Percentiles rank a stretch among this genome's conserved stretches.
These are phyloP conservation scores for Eremothecium coryli DNA, from an alignment of 1,139 yeast species.

Conservation along the genomic window DNA sequence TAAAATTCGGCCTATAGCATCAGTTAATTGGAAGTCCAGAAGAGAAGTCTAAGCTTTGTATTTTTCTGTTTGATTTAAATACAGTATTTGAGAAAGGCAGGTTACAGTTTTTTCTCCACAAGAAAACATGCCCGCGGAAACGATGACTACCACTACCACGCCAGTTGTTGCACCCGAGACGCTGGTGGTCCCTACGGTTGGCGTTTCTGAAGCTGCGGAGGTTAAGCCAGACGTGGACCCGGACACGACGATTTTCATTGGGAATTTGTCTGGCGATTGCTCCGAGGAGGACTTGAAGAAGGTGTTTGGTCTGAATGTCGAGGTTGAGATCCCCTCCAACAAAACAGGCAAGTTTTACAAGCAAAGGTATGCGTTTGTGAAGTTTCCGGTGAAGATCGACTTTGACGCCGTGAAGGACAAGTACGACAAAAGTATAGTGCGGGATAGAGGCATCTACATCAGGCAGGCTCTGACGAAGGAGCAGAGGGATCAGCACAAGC, in stretches of 20 bases:
- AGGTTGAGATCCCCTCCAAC: constrained; percentile 25
- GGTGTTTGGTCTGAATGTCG: constrained; percentile 25
- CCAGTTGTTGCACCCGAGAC: neutral
- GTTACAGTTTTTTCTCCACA: too few relatives aligned
- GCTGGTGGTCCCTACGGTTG: neutral
- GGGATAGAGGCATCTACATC: constrained; percentile 28
- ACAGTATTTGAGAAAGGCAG: too few relatives aligned
- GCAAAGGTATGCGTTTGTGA: constrained; percentile 29
- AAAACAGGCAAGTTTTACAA: constrained; percentile 21
- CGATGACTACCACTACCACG: too few relatives aligned
- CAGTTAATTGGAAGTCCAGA: too few relatives aligned
- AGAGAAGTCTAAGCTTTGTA: too few relatives aligned
- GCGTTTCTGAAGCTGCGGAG: neutral
- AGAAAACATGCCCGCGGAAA: too few relatives aligned
- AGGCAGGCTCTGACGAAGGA: constrained; percentile 28
- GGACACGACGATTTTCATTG: constrained; percentile 29
- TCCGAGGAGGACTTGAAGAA: constrained; percentile 24
- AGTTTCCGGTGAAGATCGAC: constrained; percentile 26
- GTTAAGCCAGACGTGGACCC: constrained; percentile 22
- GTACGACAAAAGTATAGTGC: constrained; percentile 25
- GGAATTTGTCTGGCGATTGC: constrained; percentile 27
- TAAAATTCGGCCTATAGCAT: too few relatives aligned
- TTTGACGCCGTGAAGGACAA: constrained; percentile 25
- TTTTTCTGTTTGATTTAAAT: too few relatives aligned
- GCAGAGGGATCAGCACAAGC: constrained; percentile 16